phyloP scores from a whole-genome alignment of 345 rosid species.

The Gossypium arboreum region DNA sequence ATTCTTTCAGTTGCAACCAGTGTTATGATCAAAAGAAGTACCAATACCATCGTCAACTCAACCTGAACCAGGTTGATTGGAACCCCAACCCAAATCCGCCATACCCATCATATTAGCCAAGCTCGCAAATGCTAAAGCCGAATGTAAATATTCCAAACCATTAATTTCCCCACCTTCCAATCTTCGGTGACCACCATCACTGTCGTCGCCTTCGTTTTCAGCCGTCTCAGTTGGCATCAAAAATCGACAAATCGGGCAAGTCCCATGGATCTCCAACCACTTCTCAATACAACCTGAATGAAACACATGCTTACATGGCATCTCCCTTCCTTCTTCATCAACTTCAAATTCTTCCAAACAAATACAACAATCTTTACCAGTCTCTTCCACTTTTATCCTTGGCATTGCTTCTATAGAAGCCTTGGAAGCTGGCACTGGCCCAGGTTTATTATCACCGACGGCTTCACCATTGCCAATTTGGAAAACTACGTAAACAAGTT shows the following conservation, averaged over 20 bases:
- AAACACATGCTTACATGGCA: neutral
- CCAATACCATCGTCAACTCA: neutral
- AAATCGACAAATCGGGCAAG: conserved; percentile 21
- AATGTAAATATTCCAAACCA: neutral
- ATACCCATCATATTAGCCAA: neutral
- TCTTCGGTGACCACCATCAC: neutral
- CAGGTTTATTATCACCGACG: neutral
- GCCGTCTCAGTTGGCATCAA: no score
- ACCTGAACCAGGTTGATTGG: neutral
- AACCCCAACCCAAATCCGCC: neutral
- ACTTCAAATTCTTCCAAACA: conserved; percentile 16
- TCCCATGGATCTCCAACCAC: conserved; percentile 17
- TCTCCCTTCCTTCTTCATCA: conserved; percentile 14
- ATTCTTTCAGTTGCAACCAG: neutral
- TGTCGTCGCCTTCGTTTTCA: no score
- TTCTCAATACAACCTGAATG: neutral
- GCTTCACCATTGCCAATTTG: neutral
- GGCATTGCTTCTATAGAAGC: conserved; percentile 24
- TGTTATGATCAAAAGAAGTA: neutral
- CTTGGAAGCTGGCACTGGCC: conserved; percentile 15
- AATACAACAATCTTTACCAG: conserved; percentile 17
- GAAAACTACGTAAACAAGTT: neutral
- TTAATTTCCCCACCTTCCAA: neutral
- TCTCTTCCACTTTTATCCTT: neutral
- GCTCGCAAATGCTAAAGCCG: neutral